A percentile compares a stretch with the other conserved stretches of the same genome.
Evolutionary conservation across 2,329 filamentous ascomycete species (phyloP).

Genomic region (Exophiala lecanii-corni): DNA sequence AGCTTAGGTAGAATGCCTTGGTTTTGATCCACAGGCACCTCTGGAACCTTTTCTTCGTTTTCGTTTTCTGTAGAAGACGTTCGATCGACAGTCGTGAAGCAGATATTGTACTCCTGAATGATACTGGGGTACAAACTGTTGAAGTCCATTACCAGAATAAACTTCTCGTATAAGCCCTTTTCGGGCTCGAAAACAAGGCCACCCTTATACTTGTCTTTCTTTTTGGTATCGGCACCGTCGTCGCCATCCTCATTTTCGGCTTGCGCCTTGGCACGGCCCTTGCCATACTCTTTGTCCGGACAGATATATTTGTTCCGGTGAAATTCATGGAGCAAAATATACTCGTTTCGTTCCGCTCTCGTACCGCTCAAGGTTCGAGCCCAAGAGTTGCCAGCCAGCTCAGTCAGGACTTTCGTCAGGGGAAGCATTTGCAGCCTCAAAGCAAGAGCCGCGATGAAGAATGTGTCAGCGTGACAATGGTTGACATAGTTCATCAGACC

Average conservation of each 20-base stretch:
- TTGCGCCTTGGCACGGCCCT: conserved; percentile 65
- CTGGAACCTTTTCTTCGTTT: conserved; percentile 82
- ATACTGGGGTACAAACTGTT: conserved; percentile 98
- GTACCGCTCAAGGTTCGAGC: conserved; percentile 92
- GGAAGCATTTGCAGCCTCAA: conserved; percentile 87
- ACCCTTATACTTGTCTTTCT: conserved; percentile 99
- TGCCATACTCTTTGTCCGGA: conserved; percentile 86
- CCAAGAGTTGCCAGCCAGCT: conserved; percentile 97
- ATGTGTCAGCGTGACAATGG: conserved; percentile 92
- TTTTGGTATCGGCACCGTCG: conserved; percentile 71
- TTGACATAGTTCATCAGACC: conserved; percentile 90
- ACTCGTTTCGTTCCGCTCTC: conserved; percentile 95
- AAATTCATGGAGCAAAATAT: conserved; percentile 97
- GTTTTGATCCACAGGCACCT: conserved; percentile 66
- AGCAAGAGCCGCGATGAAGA: conserved; percentile 88
- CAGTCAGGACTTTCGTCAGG: conserved; percentile 90
- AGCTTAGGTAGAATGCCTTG: conserved; percentile 84
- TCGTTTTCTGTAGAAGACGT: conserved; percentile 59
- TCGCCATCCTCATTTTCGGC: conserved; percentile 65
- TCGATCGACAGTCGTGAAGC: conserved; percentile 94
- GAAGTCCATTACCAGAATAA: conserved; percentile 99
- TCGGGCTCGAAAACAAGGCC: conserved; percentile 97
- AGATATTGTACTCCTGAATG: conserved; percentile 99
- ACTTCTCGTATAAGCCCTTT: conserved; percentile 96
- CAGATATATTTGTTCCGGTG: conserved; percentile 96